Evolutionary conservation across 345 rosid species (phyloP).

Genomic region (Pistacia atlantica): DNA sequence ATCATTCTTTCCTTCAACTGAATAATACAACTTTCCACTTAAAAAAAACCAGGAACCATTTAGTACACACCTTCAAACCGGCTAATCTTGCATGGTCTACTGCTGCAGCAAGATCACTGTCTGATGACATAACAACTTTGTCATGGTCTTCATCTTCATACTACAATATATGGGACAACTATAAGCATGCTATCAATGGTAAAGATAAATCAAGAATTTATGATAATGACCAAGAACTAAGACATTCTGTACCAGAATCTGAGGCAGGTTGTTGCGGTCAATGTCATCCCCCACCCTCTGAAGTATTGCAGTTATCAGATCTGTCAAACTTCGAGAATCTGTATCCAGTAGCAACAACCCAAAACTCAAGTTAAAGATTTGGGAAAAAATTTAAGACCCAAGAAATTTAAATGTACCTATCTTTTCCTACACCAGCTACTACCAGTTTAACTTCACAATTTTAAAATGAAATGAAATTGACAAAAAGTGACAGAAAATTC

Average conservation of each 20-base stretch:
- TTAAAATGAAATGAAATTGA: background rate
- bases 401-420: background rate
- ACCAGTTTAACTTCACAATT: constrained; percentile 7
- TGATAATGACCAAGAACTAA: background rate
- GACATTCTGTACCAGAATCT: constrained; percentile 64
- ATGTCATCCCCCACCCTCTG: constrained; percentile 89
- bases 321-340: constrained; percentile 82
- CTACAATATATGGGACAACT: constrained; percentile 37
- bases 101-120: constrained; percentile 79
- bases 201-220: constrained; percentile 10
- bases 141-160: constrained; percentile 98
- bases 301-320: constrained; percentile 77
- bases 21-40: background rate
- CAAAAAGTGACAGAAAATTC: background rate
- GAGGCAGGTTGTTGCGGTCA: constrained; percentile 75
- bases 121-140: constrained; percentile 87
- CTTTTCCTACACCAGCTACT: background rate
- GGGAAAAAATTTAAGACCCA: background rate
- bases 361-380: constrained; percentile 1
- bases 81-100: constrained; percentile 89
- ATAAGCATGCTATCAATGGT: constrained; percentile 14
- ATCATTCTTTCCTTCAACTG: background rate
- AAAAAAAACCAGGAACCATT: background rate
- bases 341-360: constrained; percentile 21
- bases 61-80: constrained; percentile 76